These are phyloP conservation scores for Pestalotiopsis sp. DNA, from an alignment of 2,329 filamentous ascomycete genomes.

Conservation along the genomic window DNA sequence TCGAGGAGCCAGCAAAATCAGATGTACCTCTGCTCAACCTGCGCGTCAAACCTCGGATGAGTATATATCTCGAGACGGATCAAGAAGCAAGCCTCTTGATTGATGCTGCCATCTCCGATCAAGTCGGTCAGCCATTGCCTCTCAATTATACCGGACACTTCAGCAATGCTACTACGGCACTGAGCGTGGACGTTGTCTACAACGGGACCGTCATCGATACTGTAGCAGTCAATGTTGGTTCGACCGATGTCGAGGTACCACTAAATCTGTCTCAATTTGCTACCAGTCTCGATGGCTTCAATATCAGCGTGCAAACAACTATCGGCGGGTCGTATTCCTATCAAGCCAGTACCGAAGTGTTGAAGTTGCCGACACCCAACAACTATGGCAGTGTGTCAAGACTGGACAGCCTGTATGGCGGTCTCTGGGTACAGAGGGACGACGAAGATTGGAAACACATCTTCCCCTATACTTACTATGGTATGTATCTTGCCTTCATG, in stretches of 20 bases:
- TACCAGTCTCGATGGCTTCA: conserved; percentile 16
- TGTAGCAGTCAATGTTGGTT: conserved; percentile 16
- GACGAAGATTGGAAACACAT: conserved; percentile 20
- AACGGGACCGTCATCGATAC: background rate
- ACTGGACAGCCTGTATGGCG: conserved; percentile 22
- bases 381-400: conserved; percentile 22
- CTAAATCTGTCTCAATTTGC: conserved; percentile 15
- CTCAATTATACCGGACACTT: conserved; percentile 6
- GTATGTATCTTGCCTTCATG: background rate
- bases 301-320: conserved; percentile 17
- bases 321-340: conserved; percentile 16
- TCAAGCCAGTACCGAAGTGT: conserved; percentile 17
- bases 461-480: conserved; percentile 23
- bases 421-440: conserved; percentile 19
- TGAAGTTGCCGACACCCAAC: conserved; percentile 19
- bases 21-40: conserved; percentile 42
- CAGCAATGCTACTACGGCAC: background rate
- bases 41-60: conserved; percentile 48
- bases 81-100: conserved; percentile 41
- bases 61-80: conserved; percentile 47
- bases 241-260: conserved; percentile 17
- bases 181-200: conserved; percentile 5
- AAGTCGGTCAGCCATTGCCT: conserved; percentile 36
- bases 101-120: conserved; percentile 41
- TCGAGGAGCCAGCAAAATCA: conserved; percentile 40